phyloP scores from a whole-genome alignment of 192 early-diverging fungal genomes.

The Coemansia sp. region DNA sequence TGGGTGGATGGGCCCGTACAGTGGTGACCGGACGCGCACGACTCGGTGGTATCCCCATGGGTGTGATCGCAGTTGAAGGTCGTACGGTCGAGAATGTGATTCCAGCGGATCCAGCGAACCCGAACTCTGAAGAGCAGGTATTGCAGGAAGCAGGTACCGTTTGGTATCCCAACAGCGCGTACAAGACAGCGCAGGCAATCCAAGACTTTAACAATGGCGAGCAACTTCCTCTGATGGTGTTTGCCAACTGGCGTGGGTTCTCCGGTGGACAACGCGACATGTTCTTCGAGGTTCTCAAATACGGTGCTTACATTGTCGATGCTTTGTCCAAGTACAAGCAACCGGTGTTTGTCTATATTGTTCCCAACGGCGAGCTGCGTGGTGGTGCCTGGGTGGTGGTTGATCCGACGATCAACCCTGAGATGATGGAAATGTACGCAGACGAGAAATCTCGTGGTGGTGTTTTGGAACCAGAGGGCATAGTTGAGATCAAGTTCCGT shows the following conservation, averaged over 20 bases:
- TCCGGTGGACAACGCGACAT: slow-evolving; percentile 98
- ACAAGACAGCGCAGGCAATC: slow-evolving; percentile 99
- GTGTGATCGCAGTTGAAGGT: slow-evolving; percentile 95
- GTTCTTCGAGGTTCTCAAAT: slow-evolving; percentile 98
- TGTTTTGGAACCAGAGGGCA: slow-evolving; percentile 95
- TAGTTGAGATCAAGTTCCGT: slow-evolving; percentile 98
- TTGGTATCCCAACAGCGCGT: slow-evolving; percentile 99
- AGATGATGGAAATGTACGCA: slow-evolving; percentile 99
- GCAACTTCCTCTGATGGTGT: slow-evolving; percentile 95
- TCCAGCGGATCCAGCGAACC: slow-evolving; percentile 93
- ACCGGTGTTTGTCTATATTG: slow-evolving; percentile 95
- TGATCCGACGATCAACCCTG: slow-evolving; percentile 93
- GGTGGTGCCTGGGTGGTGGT: slow-evolving; percentile 99
- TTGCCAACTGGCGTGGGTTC: slow-evolving; percentile 99
- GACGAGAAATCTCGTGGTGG: slow-evolving; percentile 88
- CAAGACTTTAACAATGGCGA: slow-evolving; percentile 99
- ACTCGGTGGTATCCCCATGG: slow-evolving; percentile 96
- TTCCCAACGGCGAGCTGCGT: slow-evolving; percentile 93
- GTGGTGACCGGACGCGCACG: slow-evolving; percentile 94
- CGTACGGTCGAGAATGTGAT: slow-evolving; percentile 89
- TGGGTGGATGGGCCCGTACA: slow-evolving; percentile 95
- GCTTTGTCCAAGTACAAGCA: slow-evolving; percentile 94
- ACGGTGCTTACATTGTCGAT: slow-evolving; percentile 96
- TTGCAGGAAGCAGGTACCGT: slow-evolving; percentile 92
- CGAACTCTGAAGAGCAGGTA: slow-evolving; percentile 85